A percentile compares a stretch with the other conserved stretches of the same genome.
Conservation (phyloP, 257 asterid genomes). For the Anisodus tanguticus region DNA sequence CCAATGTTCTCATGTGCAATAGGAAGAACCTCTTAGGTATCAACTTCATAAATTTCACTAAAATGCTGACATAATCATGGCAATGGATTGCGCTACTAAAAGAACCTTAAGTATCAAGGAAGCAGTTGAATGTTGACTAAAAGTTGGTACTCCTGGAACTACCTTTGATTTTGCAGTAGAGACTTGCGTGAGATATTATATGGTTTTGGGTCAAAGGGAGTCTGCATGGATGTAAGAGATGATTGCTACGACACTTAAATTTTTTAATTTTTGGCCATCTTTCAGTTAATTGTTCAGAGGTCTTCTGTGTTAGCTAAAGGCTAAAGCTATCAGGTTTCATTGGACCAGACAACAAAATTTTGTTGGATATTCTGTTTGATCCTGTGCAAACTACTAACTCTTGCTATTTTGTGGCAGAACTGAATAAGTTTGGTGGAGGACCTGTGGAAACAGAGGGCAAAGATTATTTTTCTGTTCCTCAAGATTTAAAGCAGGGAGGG, state of each 20-base stretch:
- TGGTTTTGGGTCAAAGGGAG: neutral
- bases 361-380: neutral
- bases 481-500: constrained; percentile 52
- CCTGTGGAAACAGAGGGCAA: constrained; percentile 51
- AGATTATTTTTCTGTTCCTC: constrained; percentile 48
- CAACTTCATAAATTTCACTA: neutral
- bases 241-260: neutral
- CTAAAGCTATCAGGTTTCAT: neutral
- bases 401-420: constrained; percentile 38
- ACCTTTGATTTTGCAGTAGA: neutral
- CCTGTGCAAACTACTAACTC: constrained; percentile 16
- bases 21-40: neutral
- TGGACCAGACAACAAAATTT: neutral
- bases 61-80: neutral
- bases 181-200: neutral
- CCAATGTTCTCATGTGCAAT: neutral
- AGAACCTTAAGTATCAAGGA: neutral
- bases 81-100: neutral
- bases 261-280: neutral
- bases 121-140: constrained; percentile 17
- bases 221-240: neutral
- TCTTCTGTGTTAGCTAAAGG: neutral
- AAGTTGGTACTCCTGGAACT: neutral
- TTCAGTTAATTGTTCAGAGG: constrained; percentile 5
- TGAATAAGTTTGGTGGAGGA: constrained; percentile 51